Evolutionary conservation across 345 rosid genomes (phyloP), one percentile per base, ranked within the genome.

Genomic region (Dipteronia sinensis): DNA sequence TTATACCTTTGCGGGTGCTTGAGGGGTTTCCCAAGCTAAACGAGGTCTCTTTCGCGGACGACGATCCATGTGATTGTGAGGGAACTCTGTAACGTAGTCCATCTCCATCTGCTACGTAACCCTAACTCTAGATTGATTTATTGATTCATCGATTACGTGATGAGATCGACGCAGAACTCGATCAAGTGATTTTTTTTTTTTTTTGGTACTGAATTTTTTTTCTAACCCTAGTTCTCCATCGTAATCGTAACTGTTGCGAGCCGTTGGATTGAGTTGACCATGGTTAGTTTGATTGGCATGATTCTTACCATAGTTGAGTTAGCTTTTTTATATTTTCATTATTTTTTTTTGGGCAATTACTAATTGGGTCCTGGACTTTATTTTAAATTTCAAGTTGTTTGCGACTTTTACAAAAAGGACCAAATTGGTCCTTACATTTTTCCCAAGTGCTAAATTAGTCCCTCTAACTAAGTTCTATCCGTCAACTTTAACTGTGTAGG

Each of bases 11-110:
- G 82, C 19, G 16, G 70, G 82, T 67, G 81, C 67, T 75, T 82
- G 87, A 65, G 82, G 80, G 63, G 82, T 46, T 59, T 91, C 91
- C 91, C 92, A 90, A 81, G 85, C 93, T 71, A 89, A 83, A 71
- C 88, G 79, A 31, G 88, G 87, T 65, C 85, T 84, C 85, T 91
- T 91, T 79, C 87, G 74, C 71, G 95, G 95, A 63, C 91, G 93
- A 67, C 88, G 87, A 87, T 89, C 92, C 86, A 86, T 81, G 79
- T 84, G 83, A 80, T 22, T 80, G 56, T 84, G 92, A 66, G 86
- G 82, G 69, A 84, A 86, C 72, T 87, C 86, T 20, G 84, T 71
- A 49, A 83, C 80, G 49, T 83, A 89, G 75, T 89, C 90, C 93
- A 89, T 88, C 79, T 85, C 88, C 88, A 84, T 83, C 69, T 44